These are phyloP conservation scores for Linum usitatissimum DNA, from an alignment of 345 rosid species.

Conservation along the genomic window DNA sequence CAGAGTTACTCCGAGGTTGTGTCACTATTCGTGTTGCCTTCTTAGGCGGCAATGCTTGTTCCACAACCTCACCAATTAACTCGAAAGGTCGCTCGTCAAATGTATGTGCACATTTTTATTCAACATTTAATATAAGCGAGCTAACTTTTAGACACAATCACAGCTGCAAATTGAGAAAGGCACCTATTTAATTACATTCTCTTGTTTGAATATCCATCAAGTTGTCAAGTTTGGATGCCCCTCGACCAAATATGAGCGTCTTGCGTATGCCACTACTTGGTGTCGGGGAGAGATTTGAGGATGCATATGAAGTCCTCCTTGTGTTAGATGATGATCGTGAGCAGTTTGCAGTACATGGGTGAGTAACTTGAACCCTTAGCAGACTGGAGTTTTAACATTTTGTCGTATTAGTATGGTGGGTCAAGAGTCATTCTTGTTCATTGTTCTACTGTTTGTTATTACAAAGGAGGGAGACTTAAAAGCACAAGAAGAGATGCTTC, in stretches of 20 bases:
- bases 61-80: slow-evolving; percentile 22
- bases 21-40: no score
- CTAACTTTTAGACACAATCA: neutral
- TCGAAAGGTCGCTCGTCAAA: slow-evolving; percentile 55
- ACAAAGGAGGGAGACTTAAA: slow-evolving; percentile 45
- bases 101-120: slow-evolving; percentile 38
- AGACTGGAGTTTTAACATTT: neutral
- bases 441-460: neutral
- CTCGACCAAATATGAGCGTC: slow-evolving; percentile 21
- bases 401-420: neutral
- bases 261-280: slow-evolving; percentile 57
- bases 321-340: slow-evolving; percentile 85
- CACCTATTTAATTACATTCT: neutral
- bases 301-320: slow-evolving; percentile 58
- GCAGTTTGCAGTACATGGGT: slow-evolving; percentile 67
- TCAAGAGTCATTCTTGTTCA: neutral
- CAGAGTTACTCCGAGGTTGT: no score
- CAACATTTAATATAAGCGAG: neutral
- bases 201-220: slow-evolving; percentile 19
- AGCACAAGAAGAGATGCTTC: slow-evolving; percentile 64
- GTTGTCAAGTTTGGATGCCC: slow-evolving; percentile 26
- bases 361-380: slow-evolving; percentile 19
- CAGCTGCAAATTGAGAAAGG: neutral
- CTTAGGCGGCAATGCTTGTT: slow-evolving; percentile 23
- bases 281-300: slow-evolving; percentile 69